phyloP scores from a whole-genome alignment of 2,329 filamentous ascomycete genomes.

The Cladosporium sp. region DNA sequence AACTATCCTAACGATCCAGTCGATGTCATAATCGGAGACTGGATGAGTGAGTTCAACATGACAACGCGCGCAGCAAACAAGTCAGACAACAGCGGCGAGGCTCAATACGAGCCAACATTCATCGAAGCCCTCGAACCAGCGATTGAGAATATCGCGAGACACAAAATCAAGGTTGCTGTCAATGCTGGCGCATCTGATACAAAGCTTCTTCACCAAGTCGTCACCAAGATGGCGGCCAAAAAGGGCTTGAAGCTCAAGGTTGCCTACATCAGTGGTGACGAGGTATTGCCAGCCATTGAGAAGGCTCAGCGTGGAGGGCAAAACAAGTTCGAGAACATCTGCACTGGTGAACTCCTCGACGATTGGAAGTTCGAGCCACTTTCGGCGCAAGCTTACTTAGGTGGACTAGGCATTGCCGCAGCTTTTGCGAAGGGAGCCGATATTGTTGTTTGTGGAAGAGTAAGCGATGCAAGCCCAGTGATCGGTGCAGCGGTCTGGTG shows the following conservation, averaged over 20 bases:
- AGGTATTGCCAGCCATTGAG: conserved; percentile 38
- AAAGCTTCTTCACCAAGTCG: conserved; percentile 50
- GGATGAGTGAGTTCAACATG: conserved; percentile 43
- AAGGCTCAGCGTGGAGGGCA: conserved; percentile 40
- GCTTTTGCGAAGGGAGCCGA: conserved; percentile 45
- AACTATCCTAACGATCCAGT: conserved; percentile 41
- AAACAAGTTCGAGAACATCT: conserved; percentile 37
- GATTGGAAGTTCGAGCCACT: conserved; percentile 37
- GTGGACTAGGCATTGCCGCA: conserved; percentile 45
- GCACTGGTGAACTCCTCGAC: conserved; percentile 40
- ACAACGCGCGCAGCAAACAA: conserved; percentile 34
- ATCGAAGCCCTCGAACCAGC: conserved; percentile 50
- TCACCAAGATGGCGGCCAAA: conserved; percentile 38
- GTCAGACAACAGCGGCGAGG: conserved; percentile 36
- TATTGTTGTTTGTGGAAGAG: conserved; percentile 47
- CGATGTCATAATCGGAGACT: conserved; percentile 58
- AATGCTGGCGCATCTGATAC: conserved; percentile 61
- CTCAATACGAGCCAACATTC: conserved; percentile 53
- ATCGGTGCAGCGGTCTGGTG: conserved; percentile 49
- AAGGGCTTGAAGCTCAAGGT: conserved; percentile 46
- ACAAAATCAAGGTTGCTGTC: conserved; percentile 56
- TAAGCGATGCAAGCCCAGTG: conserved; percentile 46
- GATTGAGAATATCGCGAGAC: conserved; percentile 47
- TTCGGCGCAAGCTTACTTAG: conserved; percentile 44
- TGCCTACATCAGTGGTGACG: conserved; percentile 51